These are phyloP conservation scores for Cercospora sp. DNA, from an alignment of 2,329 filamentous ascomycete species.

Conservation along the genomic window DNA sequence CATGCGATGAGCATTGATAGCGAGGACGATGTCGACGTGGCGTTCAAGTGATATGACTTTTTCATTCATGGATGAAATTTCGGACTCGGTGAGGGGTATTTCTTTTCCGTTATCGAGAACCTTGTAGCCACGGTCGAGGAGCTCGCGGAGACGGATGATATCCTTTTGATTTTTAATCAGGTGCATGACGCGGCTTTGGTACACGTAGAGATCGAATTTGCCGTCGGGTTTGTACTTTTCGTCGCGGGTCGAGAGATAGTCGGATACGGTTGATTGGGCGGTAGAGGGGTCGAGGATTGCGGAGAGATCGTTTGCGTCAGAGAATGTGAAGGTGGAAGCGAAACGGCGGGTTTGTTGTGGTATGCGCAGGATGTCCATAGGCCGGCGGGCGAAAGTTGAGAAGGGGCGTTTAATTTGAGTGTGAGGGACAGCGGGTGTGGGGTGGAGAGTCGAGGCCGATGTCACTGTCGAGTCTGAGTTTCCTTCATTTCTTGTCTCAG, in stretches of 20 bases:
- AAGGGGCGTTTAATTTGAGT: slow-evolving; percentile 14
- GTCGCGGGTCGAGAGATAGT: slow-evolving; percentile 28
- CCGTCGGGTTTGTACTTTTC: slow-evolving; percentile 4
- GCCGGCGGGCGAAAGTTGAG: slow-evolving; percentile 11
- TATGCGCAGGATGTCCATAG: not conserved
- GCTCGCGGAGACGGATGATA: slow-evolving; percentile 4
- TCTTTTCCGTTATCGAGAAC: slow-evolving; percentile 1
- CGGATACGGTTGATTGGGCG: slow-evolving; percentile 26
- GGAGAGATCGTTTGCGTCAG: not conserved
- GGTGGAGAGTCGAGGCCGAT: not conserved
- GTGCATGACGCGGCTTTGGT: slow-evolving; percentile 20
- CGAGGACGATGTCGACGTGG: slow-evolving; percentile 26
- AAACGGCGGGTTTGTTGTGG: not conserved
- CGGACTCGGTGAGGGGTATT: slow-evolving; percentile 9
- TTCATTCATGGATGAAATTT: slow-evolving; percentile 16
- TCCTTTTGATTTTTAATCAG: slow-evolving; percentile 17
- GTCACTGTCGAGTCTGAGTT: not conserved
- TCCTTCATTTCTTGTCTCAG: not conserved
- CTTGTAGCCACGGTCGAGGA: slow-evolving; percentile 7
- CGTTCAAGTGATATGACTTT: slow-evolving; percentile 21
- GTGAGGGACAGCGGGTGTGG: not conserved
- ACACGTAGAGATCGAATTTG: not conserved
- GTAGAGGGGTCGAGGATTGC: slow-evolving; percentile 21
- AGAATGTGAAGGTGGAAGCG: slow-evolving; percentile 2
- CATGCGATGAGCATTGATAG: slow-evolving; percentile 29